Base-by-base conservation (phyloP, 2,329 filamentous ascomycete genomes). In the Aureobasidium sp. region DNA sequence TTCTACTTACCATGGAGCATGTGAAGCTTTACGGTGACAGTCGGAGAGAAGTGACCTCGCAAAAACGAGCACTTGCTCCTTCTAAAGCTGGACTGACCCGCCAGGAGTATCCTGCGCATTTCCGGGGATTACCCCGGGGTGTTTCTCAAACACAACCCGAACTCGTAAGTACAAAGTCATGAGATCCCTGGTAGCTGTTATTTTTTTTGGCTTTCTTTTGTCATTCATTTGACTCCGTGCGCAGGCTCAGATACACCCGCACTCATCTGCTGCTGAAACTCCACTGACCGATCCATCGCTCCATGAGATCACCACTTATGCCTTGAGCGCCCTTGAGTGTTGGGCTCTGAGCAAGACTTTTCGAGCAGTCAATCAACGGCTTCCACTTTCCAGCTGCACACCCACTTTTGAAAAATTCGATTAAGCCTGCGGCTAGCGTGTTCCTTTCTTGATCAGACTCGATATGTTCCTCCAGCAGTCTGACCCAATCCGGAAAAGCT, bases 1-100 rank as follows among this genome's bases (percentile, higher is more conserved):
- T 56, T 43, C 53, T 56, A 29, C 53, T 56, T 31, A 56, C 23
- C n/a, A 36, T 56, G 36, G 36, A 56, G 53, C 36, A 42, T 56
- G 36, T 42, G 53, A 16, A 56, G 53, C n/a, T n/a, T 7, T 29
- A 8, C 7, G 23, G 23, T 23, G 25, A 27, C 13, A n/a, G 25
- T 43, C 16, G 53, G 45, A 27, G 50, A n/a, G 53, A 11, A 13
- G 25, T 56, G 36, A 10, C 23, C 53, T 56, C 27, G 53, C 38
- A 42, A 56, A 56, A 15, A 56, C 53, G 27, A 43, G 53, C 53
- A n/a, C 25, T 31, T 43, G 9, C 36, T 42, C 53, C 25, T 40
- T 43, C 23, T 43, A 20, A 7, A 42, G 53, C 38, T 56, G 36
- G 38, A 16, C 8, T n/a, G 16, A 27, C 33, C 33, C 51, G 51